Base-by-base conservation (phyloP, 179 eudicot species). In the Nepenthes alata region DNA sequence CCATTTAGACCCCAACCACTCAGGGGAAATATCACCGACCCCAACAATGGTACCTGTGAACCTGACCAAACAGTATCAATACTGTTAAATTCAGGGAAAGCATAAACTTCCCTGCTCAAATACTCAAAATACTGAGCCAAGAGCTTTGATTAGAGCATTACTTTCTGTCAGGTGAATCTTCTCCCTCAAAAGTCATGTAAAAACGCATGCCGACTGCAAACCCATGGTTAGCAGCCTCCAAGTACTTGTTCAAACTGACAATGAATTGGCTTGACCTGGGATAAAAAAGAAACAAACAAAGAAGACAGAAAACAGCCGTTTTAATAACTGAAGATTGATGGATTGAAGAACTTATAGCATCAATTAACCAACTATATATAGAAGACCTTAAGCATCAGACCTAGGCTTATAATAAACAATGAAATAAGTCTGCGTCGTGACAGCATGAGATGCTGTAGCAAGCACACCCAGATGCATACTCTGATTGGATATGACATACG, bases 381-480 rank as follows among this genome's bases (percentile, higher is more conserved):
- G 55, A 55, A 41, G 12, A 61, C 13, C 37, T 6, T 11, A 38
- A 61, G 58, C 12, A 52, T 34, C 68, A 47, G 53, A 84, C 97
- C 95, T 78, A 15, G 97, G 97, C 67, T 89, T 89, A 75, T 85
- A 87, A 70, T 67, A 85, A 34, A 89, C 97, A 50, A 77, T 68
- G 67, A 89, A 87, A 47, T 64, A 61, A 38, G 84, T 80, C 41
- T 60, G 66, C 12, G 95, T 77, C 54, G 66, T 72, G 54, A 84
- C 73, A 35, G 96, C 91, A 78, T 89, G 91, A 35, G 81, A 80
- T 47, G 95, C 96, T 53, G 95, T 82, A 41, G 97, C 97, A 55
- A 89, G 95, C 14, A 89, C 95, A 11, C 97, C 97, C 7, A 89
- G 80, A 69, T 89, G 96, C 96, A 89, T 89, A 71, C 95, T 89